These are phyloP conservation scores for Clonostachys byssicola DNA, from an alignment of 2,329 filamentous ascomycete genomes.

Conservation along the genomic window DNA sequence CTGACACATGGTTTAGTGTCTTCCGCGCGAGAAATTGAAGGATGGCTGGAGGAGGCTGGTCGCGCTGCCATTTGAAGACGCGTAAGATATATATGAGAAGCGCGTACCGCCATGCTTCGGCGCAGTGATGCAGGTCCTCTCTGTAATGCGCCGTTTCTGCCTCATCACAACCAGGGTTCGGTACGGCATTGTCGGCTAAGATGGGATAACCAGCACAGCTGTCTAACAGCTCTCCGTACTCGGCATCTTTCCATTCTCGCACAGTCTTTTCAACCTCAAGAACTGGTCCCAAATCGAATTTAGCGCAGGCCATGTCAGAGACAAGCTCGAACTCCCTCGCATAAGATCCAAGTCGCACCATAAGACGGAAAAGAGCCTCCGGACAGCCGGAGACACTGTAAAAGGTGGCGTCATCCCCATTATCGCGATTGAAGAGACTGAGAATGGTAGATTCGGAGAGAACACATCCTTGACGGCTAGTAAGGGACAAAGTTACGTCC, in stretches of 20 bases:
- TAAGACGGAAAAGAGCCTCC: conserved; percentile 13
- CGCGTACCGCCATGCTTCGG: conserved; percentile 24
- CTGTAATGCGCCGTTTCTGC: conserved; percentile 5
- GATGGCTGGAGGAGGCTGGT: conserved; percentile 3
- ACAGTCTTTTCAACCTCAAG: conserved; percentile 10
- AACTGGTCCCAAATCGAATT: conserved; percentile 12
- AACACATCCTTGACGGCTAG: conserved; percentile 17
- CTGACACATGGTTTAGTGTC: conserved; percentile 19
- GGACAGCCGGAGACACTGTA: conserved; percentile 25
- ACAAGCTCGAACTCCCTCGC: conserved; percentile 19
- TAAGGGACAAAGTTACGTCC: conserved; percentile 24
- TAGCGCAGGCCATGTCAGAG: conserved; percentile 19
- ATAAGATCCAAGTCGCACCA: conserved; percentile 19
- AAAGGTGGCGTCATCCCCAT: conserved; percentile 16
- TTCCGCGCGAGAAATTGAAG: conserved; percentile 14
- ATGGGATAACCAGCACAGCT: neutral
- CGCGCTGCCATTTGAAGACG: conserved; percentile 16
- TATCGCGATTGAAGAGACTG: conserved; percentile 8
- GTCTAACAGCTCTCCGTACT: neutral
- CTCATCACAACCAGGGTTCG: too few species aligned
- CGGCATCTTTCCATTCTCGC: conserved; percentile 10
- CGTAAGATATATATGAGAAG: conserved; percentile 22
- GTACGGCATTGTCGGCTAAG: neutral
- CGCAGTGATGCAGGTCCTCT: conserved; percentile 22
- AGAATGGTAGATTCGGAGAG: conserved; percentile 11